phyloP scores from a whole-genome alignment of 192 early-diverging fungal species.

The Backusella tarrabulga region DNA sequence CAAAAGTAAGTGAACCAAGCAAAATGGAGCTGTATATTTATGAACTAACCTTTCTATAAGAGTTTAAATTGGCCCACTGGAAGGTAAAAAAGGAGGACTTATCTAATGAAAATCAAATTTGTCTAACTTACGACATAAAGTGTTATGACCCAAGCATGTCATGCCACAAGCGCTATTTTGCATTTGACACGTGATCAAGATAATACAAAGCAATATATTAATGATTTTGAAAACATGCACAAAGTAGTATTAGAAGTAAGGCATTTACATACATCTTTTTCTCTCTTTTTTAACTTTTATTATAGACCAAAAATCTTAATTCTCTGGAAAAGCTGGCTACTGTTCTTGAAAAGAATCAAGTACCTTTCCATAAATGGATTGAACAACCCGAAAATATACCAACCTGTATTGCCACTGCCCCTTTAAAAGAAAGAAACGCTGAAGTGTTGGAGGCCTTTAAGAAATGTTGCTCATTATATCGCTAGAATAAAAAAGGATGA shows the following conservation, averaged over 20 bases:
- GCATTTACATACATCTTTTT: not conserved
- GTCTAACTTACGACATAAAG: constrained; percentile 32
- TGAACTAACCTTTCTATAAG: too few species aligned
- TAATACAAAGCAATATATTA: constrained; percentile 59
- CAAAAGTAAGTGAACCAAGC: constrained; percentile 47
- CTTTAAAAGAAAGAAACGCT: constrained; percentile 49
- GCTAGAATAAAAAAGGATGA: not conserved
- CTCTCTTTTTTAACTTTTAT: not conserved
- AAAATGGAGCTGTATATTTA: not conserved
- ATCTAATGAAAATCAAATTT: not conserved
- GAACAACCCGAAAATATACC: constrained; percentile 78
- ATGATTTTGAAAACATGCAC: constrained; percentile 65
- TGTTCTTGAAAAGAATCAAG: constrained; percentile 49
- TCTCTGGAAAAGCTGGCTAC: constrained; percentile 58
- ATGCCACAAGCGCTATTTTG: constrained; percentile 65
- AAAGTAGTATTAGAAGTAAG: constrained; percentile 72
- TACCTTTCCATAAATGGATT: constrained; percentile 66
- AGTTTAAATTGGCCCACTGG: constrained; percentile 62
- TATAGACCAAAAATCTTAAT: constrained; percentile 63
- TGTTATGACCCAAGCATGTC: constrained; percentile 73
- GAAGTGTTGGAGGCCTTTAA: constrained; percentile 50
- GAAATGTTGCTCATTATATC: constrained; percentile 41
- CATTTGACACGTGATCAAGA: constrained; percentile 58
- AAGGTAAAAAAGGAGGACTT: constrained; percentile 41
- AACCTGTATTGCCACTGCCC: constrained; percentile 71